Percentiles rank a stretch among this genome's conserved stretches.
These are phyloP conservation scores for Erythrobasidium hasegawianum DNA, from an alignment of 1,284 basidiomycete genomes.

Conservation along the genomic window DNA sequence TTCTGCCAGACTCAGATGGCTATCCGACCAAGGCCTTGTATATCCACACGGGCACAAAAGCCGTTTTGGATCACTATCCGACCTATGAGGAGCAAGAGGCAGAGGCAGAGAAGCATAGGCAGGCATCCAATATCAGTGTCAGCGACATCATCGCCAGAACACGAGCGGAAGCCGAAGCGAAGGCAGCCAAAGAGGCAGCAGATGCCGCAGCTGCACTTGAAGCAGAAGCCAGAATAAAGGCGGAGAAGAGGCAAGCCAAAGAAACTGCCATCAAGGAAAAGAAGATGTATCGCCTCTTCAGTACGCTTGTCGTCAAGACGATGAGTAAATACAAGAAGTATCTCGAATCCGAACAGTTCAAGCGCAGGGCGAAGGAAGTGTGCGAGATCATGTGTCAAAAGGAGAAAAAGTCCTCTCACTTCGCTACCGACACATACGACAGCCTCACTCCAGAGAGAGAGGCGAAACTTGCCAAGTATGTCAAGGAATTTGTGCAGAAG, in stretches of 20 bases:
- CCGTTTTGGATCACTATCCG: constrained; percentile 7
- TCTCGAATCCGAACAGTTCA: constrained; percentile 82
- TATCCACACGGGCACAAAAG: constrained; percentile 13
- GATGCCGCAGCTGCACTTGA: constrained; percentile 42
- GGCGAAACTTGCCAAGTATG: constrained; percentile 85
- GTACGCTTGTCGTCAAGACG: constrained; percentile 79
- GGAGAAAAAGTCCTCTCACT: constrained; percentile 84
- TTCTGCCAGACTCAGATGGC: not conserved
- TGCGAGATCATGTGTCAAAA: constrained; percentile 57
- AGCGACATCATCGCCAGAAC: constrained; percentile 49
- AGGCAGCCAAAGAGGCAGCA: constrained; percentile 42
- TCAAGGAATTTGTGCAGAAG: constrained; percentile 64
- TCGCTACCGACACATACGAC: constrained; percentile 66
- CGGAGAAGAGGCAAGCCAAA: constrained; percentile 46
- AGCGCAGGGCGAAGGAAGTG: constrained; percentile 92
- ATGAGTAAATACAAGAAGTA: constrained; percentile 84
- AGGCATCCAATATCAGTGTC: constrained; percentile 28
- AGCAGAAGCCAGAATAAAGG: constrained; percentile 32
- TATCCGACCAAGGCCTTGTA: constrained; percentile 5
- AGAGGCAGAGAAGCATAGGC: constrained; percentile 7
- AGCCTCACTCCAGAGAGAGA: constrained; percentile 77
- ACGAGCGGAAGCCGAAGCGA: constrained; percentile 53
- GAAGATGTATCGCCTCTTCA: constrained; percentile 74
- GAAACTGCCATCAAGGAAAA: constrained; percentile 77
- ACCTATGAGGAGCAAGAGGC: constrained; percentile 6